Base-by-base conservation (phyloP, 352 stramenopile species). In the Bremia lactucae region DNA sequence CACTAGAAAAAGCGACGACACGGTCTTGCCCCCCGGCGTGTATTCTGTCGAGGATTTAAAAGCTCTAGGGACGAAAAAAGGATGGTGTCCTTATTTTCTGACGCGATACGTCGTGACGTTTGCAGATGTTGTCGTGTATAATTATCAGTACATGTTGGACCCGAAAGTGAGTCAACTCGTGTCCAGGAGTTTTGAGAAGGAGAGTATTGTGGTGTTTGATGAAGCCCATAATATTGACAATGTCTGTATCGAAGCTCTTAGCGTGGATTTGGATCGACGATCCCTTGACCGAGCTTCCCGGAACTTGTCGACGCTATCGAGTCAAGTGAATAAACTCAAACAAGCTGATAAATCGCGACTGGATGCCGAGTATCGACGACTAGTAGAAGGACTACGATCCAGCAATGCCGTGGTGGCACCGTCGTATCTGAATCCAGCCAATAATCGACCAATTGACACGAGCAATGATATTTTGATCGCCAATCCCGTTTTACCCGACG, bases 91-190 rank as follows among this genome's bases (percentile, higher is more conserved):
- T 1, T 99, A 99, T 59, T 99, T 98, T 51, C 57, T 99, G 33
- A 97, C 96, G 19, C 74, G 96, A 43, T 93, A 98, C 49, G 87
- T 96, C 1, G 95, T 99, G 26, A 96, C 90, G 6, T 95, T 98
- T 49, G 95, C 96, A 1, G 96, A 98, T 44, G 87, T 99, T 29
- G 59, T 99, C 2, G 94, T 99, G 31, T 98, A 97, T 73, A 99
- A 99, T 59, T 99, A 99, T 74, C 96, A 99, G 75, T 99, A 99
- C 70, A 98, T 99, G 93, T 79, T 99, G 18, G 95, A 99, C 74
- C 96, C 95, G 18, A 98, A 99, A 61, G 87, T 97, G 5, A 84
- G 78, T 33, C 65, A 73, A 21, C 61, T 92, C 55, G 84, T 97
- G 13, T 95, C 85, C n/a, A 62, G 92, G 19, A 82, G 97, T 54